These are phyloP conservation scores for Aspergillus panamensis DNA, from an alignment of 495 filamentous ascomycete species.

Conservation along the genomic window DNA sequence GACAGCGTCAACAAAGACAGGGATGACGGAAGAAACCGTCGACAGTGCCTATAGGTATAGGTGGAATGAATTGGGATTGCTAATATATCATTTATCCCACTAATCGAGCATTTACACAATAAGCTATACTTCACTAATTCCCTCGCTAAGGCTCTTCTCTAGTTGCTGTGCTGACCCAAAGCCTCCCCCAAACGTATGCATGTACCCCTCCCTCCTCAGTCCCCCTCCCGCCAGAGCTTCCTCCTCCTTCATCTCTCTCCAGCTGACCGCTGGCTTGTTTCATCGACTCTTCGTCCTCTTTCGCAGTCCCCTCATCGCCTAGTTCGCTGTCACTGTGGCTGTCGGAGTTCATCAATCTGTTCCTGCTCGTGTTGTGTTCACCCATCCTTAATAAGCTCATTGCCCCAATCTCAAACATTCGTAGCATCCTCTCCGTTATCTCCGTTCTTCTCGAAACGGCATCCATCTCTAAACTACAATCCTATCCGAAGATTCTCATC, in stretches of 20 bases:
- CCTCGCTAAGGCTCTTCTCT: background rate
- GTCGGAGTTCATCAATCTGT: constrained; percentile 23
- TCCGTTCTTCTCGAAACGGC: background rate
- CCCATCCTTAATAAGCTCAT: constrained; percentile 11
- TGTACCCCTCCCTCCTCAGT: constrained; percentile 18
- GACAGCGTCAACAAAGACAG: constrained; percentile 1
- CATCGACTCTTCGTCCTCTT: constrained; percentile 1
- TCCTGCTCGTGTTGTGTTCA: constrained; percentile 26
- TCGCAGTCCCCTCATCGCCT: constrained; percentile 10
- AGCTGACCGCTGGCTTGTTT: constrained; percentile 10
- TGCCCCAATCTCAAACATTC: background rate
- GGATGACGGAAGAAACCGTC: background rate
- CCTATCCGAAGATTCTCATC: constrained; percentile 12
- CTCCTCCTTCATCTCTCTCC: constrained; percentile 7
- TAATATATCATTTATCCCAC: too few species aligned
- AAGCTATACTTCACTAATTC: background rate
- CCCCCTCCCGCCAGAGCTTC: constrained; percentile 22
- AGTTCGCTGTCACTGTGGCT: constrained; percentile 25
- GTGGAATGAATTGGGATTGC: background rate
- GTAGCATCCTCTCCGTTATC: background rate
- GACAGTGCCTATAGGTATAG: background rate
- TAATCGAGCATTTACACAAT: too few species aligned
- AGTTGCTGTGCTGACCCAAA: background rate
- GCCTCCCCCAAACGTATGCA: constrained; percentile 15
- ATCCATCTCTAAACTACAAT: background rate